phyloP scores from a whole-genome alignment of 371 early-diverging fungal genomes.

The Mucor indicus region DNA sequence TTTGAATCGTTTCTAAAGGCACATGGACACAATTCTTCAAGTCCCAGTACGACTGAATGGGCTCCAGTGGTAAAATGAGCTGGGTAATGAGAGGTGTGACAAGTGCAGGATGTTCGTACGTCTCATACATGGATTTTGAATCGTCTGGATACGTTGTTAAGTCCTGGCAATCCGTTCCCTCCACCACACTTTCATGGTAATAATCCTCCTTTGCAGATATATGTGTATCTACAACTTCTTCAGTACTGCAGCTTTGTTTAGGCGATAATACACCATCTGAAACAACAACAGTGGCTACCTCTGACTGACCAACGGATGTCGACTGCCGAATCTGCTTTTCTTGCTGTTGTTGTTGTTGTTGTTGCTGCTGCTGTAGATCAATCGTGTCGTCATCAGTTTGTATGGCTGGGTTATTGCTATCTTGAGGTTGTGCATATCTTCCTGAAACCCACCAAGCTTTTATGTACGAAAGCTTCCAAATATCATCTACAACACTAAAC shows the following conservation, averaged over 20 bases:
- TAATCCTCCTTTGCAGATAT: too few species aligned
- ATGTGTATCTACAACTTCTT: neutral
- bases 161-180: too few species aligned
- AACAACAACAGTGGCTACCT: too few species aligned
- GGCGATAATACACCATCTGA: neutral
- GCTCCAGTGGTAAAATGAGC: slow-evolving; percentile 16
- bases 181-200: too few species aligned
- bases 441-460: slow-evolving; percentile 34
- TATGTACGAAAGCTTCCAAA: slow-evolving; percentile 37
- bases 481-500: slow-evolving; percentile 22
- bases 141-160: slow-evolving; percentile 21
- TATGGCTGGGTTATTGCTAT: too few species aligned
- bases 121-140: slow-evolving; percentile 17
- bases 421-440: slow-evolving; percentile 33
- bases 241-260: slow-evolving; percentile 2
- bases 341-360: too few species aligned
- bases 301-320: neutral
- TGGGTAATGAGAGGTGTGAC: slow-evolving; percentile 14
- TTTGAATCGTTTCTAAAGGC: slow-evolving; percentile 3
- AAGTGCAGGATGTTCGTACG: slow-evolving; percentile 31
- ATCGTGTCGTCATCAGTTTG: too few species aligned
- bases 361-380: too few species aligned
- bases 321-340: slow-evolving; percentile 1
- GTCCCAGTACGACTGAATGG: slow-evolving; percentile 14
- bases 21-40: slow-evolving; percentile 22